Evolutionary conservation across 306 rosid species (phyloP).

Genomic region (Cucurbita ficifolia): DNA sequence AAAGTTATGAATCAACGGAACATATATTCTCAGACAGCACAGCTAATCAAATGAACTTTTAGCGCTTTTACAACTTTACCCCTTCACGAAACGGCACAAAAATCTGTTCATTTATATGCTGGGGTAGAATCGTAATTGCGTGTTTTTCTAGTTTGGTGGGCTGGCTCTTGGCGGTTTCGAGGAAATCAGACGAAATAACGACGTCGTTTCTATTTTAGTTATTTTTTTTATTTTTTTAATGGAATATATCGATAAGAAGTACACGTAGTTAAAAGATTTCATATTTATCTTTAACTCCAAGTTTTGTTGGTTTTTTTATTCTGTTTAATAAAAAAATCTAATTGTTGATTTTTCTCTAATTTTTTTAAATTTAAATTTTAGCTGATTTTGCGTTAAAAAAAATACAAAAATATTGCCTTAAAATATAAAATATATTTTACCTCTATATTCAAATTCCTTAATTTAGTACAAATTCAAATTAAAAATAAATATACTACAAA

Average conservation of each 20-base stretch:
- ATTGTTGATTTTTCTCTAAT: too few relatives aligned
- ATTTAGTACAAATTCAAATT: too few relatives aligned
- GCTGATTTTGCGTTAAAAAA: too few relatives aligned
- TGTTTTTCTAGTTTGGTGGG: not conserved
- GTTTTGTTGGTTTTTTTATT: not conserved
- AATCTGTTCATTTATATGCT: not conserved
- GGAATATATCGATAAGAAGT: not conserved
- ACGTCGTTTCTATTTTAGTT: not conserved
- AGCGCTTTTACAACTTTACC: not conserved
- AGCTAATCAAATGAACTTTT: not conserved
- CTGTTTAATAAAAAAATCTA: too few relatives aligned
- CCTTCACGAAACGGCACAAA: not conserved
- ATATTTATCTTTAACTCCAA: not conserved
- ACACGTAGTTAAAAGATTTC: not conserved
- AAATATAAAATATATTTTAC: too few relatives aligned
- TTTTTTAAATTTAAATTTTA: too few relatives aligned
- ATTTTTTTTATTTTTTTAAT: not conserved
- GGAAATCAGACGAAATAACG: not conserved
- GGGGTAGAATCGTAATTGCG: not conserved
- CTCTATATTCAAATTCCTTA: too few relatives aligned
- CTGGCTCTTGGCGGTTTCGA: not conserved
- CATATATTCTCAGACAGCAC: not conserved
- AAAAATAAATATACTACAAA: too few relatives aligned
- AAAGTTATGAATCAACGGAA: not conserved
- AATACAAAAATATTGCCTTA: too few relatives aligned